phyloP scores from a whole-genome alignment of 176 grass and related monocot species.

The Elaeis guineensis region DNA sequence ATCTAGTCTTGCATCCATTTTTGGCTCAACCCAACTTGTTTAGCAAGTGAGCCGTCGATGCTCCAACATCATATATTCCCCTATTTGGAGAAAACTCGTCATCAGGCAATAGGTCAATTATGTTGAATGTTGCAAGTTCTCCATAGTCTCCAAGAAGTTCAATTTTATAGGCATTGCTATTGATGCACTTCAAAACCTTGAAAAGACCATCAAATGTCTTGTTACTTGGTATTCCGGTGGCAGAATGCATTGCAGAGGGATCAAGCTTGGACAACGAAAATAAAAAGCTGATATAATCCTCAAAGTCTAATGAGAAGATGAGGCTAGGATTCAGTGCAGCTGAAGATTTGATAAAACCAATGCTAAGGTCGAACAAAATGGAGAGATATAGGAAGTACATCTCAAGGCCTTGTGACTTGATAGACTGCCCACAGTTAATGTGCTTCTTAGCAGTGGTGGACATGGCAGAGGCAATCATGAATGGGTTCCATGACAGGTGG shows the following conservation, averaged over 20 bases:
- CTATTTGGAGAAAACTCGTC: no score
- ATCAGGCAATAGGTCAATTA: no score
- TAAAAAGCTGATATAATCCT: slow-evolving; percentile 45
- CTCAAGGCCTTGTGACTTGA: slow-evolving; percentile 32
- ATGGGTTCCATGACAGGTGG: slow-evolving; percentile 29
- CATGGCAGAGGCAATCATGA: slow-evolving; percentile 36
- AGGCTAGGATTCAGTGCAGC: slow-evolving; percentile 30
- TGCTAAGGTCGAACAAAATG: slow-evolving; percentile 44
- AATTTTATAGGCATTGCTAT: no score
- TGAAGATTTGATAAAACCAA: slow-evolving; percentile 34
- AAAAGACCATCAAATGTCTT: background rate
- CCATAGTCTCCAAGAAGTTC: no score
- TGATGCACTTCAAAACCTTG: no score
- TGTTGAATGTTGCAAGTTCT: no score
- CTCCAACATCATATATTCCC: no score
- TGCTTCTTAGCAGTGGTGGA: slow-evolving; percentile 33
- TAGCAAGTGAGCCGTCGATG: no score
- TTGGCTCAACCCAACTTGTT: no score
- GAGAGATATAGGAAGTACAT: slow-evolving; percentile 15
- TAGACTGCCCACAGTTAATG: slow-evolving; percentile 2
- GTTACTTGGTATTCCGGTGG: slow-evolving; percentile 23
- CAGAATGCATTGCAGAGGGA: slow-evolving; percentile 1
- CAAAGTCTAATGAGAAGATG: slow-evolving; percentile 32
- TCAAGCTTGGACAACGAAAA: slow-evolving; percentile 6
- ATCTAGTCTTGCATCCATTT: no score